phyloP scores from a whole-genome alignment of 768 basidiomycete species.

The Boletus insuetus region DNA sequence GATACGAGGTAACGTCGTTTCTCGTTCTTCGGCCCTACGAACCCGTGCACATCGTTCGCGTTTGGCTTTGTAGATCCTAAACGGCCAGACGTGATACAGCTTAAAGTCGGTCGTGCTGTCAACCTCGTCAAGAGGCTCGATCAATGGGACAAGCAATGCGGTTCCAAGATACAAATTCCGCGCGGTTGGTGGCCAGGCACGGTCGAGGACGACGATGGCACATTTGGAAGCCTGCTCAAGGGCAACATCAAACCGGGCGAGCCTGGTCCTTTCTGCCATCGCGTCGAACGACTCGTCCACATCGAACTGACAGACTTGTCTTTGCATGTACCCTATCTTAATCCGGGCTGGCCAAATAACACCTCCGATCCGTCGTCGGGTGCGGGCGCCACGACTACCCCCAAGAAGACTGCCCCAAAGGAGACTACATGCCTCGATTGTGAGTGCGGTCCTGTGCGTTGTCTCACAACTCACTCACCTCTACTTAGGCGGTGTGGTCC shows the following conservation, averaged over 20 bases:
- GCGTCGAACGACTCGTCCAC: constrained; percentile 76
- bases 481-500: constrained; percentile 49
- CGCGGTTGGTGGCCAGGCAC: constrained; percentile 73
- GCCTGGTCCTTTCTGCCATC: constrained; percentile 65
- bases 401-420: constrained; percentile 20
- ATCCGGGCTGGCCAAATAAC: constrained; percentile 45
- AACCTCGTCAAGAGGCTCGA: constrained; percentile 72
- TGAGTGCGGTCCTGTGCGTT: constrained; percentile 25
- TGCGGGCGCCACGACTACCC: neutral
- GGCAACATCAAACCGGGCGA: constrained; percentile 62
- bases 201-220: constrained; percentile 38
- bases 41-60: constrained; percentile 1
- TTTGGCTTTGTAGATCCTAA: constrained; percentile 27
- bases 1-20: constrained; percentile 53
- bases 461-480: constrained; percentile 7
- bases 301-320: constrained; percentile 74
- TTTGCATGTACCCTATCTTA: constrained; percentile 56
- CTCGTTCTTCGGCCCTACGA: neutral
- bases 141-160: constrained; percentile 81
- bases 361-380: constrained; percentile 18
- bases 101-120: constrained; percentile 78
- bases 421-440: constrained; percentile 41
- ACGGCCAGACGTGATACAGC: constrained; percentile 44
- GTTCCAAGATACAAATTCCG: constrained; percentile 69
- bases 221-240: constrained; percentile 52